Evolutionary conservation across 2,329 filamentous ascomycete genomes (phyloP).

Genomic region (Aspergillus brunneoviolaceus): DNA sequence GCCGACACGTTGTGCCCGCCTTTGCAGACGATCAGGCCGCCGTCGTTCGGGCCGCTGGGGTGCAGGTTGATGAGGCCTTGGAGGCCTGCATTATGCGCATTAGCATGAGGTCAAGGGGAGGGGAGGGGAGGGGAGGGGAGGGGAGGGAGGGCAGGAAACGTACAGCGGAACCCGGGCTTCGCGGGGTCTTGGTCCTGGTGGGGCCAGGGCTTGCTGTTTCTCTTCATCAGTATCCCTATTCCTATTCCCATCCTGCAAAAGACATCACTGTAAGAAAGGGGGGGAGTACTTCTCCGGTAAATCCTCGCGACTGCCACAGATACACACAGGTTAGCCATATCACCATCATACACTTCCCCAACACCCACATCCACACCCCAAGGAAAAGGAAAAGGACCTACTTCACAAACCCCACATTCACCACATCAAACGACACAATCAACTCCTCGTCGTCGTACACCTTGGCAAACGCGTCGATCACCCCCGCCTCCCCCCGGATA

Average conservation of each 20-base stretch:
- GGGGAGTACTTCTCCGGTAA: conserved; percentile 7
- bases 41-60: conserved; percentile 38
- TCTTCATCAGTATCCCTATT: not conserved
- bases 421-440: conserved; percentile 52
- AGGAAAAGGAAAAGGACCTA: not conserved
- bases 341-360: too few species aligned
- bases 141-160: conserved; percentile 16
- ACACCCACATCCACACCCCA: not conserved
- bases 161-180: conserved; percentile 50
- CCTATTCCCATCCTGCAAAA: not conserved
- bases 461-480: conserved; percentile 49
- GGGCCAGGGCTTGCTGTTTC: conserved; percentile 45
- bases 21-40: conserved; percentile 37
- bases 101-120: too few species aligned
- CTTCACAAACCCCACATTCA: conserved; percentile 49
- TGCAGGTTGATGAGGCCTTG: conserved; percentile 53
- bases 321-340: too few species aligned
- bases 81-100: not conserved
- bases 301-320: conserved; percentile 15
- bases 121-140: too few species aligned
- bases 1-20: conserved; percentile 33
- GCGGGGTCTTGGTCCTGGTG: conserved; percentile 49
- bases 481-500: conserved; percentile 50
- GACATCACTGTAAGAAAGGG: too few species aligned
- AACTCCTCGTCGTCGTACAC: conserved; percentile 49